Conservation (phyloP, 2,329 filamentous ascomycete genomes). For the Fusarium tjaetaba region DNA sequence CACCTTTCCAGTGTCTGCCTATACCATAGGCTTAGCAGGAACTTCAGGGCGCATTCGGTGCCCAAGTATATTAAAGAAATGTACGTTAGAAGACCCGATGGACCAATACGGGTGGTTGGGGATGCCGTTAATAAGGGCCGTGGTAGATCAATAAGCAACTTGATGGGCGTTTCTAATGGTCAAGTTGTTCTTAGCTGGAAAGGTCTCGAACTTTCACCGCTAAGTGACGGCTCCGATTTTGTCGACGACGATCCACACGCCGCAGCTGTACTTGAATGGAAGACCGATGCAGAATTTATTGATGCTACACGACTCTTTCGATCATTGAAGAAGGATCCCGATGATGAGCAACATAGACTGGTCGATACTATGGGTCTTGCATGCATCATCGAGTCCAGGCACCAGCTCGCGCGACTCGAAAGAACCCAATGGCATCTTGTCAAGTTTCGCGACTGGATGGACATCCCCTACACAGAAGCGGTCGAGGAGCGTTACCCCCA, state of each 20-base stretch:
- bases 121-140: slow-evolving; percentile 3
- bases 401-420: slow-evolving; percentile 1
- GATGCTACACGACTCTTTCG: slow-evolving; percentile 2
- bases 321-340: slow-evolving; percentile 10
- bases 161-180: slow-evolving; percentile 1
- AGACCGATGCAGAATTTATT: slow-evolving; percentile 4
- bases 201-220: slow-evolving; percentile 5
- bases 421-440: slow-evolving; percentile 6
- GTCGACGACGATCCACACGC: slow-evolving; percentile 8
- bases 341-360: slow-evolving; percentile 8
- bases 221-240: slow-evolving; percentile 7
- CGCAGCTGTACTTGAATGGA: slow-evolving; percentile 10
- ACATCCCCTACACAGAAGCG: slow-evolving; percentile 4
- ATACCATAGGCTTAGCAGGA: slow-evolving; percentile 4
- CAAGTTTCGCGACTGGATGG: slow-evolving; percentile 8
- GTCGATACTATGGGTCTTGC: slow-evolving; percentile 6
- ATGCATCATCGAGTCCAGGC: slow-evolving; percentile 5
- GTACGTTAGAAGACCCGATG: slow-evolving; percentile 5
- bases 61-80: slow-evolving; percentile 8
- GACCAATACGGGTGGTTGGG: not conserved
- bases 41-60: slow-evolving; percentile 1
- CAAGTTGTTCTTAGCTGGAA: slow-evolving; percentile 3
- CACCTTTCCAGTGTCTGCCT: slow-evolving; percentile 6
- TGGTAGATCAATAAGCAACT: not conserved
- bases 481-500: slow-evolving; percentile 1